A percentile compares a stretch with the other conserved stretches of the same genome.
phyloP scores from a whole-genome alignment of 192 early-diverging fungal species.

The Backusella luteola region DNA sequence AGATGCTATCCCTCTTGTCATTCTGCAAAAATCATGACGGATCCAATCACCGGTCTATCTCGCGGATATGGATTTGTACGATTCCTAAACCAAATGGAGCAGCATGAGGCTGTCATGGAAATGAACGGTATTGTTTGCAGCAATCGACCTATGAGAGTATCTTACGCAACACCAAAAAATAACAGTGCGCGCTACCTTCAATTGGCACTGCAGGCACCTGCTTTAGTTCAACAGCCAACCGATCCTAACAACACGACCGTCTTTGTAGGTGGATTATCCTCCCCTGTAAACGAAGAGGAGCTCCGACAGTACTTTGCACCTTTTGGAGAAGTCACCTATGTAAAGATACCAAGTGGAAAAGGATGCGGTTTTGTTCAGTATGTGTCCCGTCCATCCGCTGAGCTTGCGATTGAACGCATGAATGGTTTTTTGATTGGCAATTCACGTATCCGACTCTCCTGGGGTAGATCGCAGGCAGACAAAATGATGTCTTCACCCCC shows the following conservation, averaged over 20 bases:
- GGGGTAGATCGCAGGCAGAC: conserved; percentile 48
- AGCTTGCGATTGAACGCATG: conserved; percentile 87
- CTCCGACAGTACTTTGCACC: conserved; percentile 75
- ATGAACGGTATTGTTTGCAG: conserved; percentile 86
- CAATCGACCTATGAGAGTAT: conserved; percentile 85
- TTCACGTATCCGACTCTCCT: conserved; percentile 49
- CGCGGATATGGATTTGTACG: conserved; percentile 95
- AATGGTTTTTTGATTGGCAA: conserved; percentile 80
- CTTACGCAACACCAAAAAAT: conserved; percentile 86
- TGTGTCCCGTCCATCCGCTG: conserved; percentile 81
- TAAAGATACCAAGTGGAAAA: conserved; percentile 92
- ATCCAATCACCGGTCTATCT: conserved; percentile 75
- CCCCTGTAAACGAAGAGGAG: conserved; percentile 83
- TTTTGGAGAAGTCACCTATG: conserved; percentile 90
- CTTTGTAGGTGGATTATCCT: conserved; percentile 90
- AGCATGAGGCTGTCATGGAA: conserved; percentile 85
- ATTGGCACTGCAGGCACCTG: conserved; percentile 9
- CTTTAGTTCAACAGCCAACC: conserved; percentile 35
- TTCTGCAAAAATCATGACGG: conserved; percentile 91
- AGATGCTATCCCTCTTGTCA: conserved; percentile 76
- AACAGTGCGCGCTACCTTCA: conserved; percentile 53
- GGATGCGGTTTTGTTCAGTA: conserved; percentile 96
- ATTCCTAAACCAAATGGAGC: conserved; percentile 82
- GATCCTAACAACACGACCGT: conserved; percentile 95
- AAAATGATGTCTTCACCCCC: not conserved